phyloP scores from a whole-genome alignment of 192 early-diverging fungal species.

The Dispira simplex region DNA sequence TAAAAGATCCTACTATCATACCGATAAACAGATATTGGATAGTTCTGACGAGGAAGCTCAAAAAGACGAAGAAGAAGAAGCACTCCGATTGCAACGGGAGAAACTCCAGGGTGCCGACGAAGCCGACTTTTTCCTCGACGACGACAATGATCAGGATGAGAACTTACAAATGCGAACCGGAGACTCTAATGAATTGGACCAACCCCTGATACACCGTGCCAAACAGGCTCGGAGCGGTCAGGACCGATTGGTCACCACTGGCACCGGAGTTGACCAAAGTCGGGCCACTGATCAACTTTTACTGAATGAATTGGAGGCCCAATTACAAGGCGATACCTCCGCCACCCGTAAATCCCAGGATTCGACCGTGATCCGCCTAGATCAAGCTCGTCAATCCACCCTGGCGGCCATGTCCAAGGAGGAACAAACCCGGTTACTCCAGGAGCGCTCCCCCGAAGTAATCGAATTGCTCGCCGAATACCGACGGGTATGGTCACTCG shows the following conservation, averaged over 20 bases:
- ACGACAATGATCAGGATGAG: conserved; percentile 9
- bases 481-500: conserved; percentile 27
- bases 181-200: conserved; percentile 12
- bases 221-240: neutral
- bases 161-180: conserved; percentile 15
- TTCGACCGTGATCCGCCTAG: conserved; percentile 17
- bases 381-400: conserved; percentile 19
- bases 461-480: conserved; percentile 48
- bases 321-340: conserved; percentile 2
- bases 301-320: neutral
- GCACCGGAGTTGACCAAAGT: conserved; percentile 5
- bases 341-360: conserved; percentile 15
- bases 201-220: neutral
- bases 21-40: conserved; percentile 14
- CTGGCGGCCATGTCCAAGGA: conserved; percentile 34
- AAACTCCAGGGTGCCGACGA: conserved; percentile 63
- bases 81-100: conserved; percentile 67
- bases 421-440: conserved; percentile 46
- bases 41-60: conserved; percentile 44
- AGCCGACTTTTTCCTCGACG: conserved; percentile 61
- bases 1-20: conserved; percentile 4
- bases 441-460: conserved; percentile 60
- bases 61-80: conserved; percentile 79
- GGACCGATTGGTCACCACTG: conserved; percentile 13
- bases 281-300: neutral